These are phyloP conservation scores for Kappamyces sp. DNA, from an alignment of 192 early-diverging fungal species.

Conservation along the genomic window DNA sequence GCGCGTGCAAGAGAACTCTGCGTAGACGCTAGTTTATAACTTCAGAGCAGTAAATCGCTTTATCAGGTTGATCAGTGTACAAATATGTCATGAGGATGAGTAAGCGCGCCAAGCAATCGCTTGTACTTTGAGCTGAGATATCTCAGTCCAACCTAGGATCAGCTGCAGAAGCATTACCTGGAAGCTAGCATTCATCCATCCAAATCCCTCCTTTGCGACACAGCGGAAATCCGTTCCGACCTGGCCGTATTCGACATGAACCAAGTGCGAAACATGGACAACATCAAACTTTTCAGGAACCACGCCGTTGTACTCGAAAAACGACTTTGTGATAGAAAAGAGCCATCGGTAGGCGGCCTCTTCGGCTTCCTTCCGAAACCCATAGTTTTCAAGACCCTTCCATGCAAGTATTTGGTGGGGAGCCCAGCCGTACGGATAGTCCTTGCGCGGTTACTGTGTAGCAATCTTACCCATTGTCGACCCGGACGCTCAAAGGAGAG, in stretches of 20 bases:
- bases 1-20: too few species aligned
- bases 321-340: slow-evolving; percentile 87
- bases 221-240: slow-evolving; percentile 91
- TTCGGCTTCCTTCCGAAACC: slow-evolving; percentile 61
- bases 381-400: slow-evolving; percentile 83
- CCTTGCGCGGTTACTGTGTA: not conserved
- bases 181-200: slow-evolving; percentile 93
- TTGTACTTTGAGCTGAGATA: slow-evolving; percentile 66
- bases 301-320: slow-evolving; percentile 79
- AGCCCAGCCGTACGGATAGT: slow-evolving; percentile 70
- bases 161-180: slow-evolving; percentile 29
- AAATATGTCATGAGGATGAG: slow-evolving; percentile 66
- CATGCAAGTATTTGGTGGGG: slow-evolving; percentile 98
- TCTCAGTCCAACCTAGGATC: slow-evolving; percentile 70
- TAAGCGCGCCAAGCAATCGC: slow-evolving; percentile 71
- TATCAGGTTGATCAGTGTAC: too few species aligned
- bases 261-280: slow-evolving; percentile 79
- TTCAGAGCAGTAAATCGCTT: too few species aligned
- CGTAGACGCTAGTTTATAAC: too few species aligned
- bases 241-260: slow-evolving; percentile 95
- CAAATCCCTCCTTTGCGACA: slow-evolving; percentile 92
- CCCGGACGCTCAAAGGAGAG: slow-evolving; percentile 80
- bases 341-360: slow-evolving; percentile 92
- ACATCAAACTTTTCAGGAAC: slow-evolving; percentile 98
- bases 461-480: slow-evolving; percentile 79